Evolutionary conservation across 2,329 filamentous ascomycete species (phyloP), one percentile per base, ranked within the genome.

Genomic region (Dryadomyces quercus-mongolicae): DNA sequence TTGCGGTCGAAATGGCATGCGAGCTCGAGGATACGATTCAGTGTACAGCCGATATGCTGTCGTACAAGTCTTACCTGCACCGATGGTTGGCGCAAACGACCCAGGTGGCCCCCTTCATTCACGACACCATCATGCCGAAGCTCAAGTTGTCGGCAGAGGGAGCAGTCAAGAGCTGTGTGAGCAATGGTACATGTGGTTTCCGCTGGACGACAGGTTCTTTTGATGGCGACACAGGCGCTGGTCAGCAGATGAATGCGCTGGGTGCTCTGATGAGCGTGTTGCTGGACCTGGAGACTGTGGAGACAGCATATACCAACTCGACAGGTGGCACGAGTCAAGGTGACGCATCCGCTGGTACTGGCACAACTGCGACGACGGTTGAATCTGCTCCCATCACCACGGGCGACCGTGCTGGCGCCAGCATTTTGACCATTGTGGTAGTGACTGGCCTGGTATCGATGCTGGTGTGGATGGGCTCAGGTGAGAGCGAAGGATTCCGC

Each of bases 11-110:
- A 66, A 68, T 78, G 5, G 73, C 81, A 10, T 91, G 87, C 68
- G 85, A 89, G 60, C 59, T 60, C 18, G 13, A 44, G 1, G 61
- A 65, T 16, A 58, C 58, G 56, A 47, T 59, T 22, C 68, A 73
- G 2, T 92, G 87, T 70, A 82, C 84, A 54, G 74, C 77, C 51
- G 88, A 92, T 62, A 86, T 89, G 73, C 68, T 80, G 56, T 80
- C 80, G 1, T 89, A 85, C 76, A 88, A 88, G 67, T 84, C 83
- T 40, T 82, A 84, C 55, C 70, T 86, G 16, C 74, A 81, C 59
- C 76, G 81, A 40, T 86, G 82, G 80, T 71, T 88, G 60, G 73
- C 78, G 3, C 73, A 77, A 22, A 74, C 77, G 1, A 76, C 78
- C 3, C 74, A 83, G 59, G 55, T 88, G n/a, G 82, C 80, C 0